These are phyloP conservation scores for Thermomucor indicae-seudaticae DNA, from an alignment of 371 early-diverging fungal species.

Conservation along the genomic window DNA sequence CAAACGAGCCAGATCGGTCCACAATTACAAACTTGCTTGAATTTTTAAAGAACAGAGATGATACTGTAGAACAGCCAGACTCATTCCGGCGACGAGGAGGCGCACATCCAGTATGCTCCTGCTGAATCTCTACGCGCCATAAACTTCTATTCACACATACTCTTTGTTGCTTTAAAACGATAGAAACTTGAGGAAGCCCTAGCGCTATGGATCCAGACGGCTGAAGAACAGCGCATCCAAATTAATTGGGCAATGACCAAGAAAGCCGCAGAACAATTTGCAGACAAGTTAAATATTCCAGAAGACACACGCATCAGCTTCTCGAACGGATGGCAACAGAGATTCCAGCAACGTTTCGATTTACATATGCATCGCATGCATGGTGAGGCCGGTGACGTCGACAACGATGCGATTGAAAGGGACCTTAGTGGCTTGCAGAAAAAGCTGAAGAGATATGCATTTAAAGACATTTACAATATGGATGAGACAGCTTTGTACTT, in stretches of 20 bases:
- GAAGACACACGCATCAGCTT: background rate
- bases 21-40: too few species aligned
- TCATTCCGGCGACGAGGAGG: too few species aligned
- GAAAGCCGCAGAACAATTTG: background rate
- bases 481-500: constrained; percentile 6
- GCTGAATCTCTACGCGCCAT: too few species aligned
- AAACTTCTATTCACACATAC: too few species aligned
- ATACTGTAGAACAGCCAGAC: too few species aligned
- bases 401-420: background rate
- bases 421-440: background rate
- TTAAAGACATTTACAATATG: constrained; percentile 2
- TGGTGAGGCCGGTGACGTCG: background rate
- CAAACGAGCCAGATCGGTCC: too few species aligned
- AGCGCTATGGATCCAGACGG: background rate
- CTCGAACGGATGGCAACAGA: background rate
- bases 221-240: background rate
- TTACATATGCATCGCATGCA: background rate
- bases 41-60: too few species aligned
- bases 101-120: too few species aligned
- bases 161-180: too few species aligned
- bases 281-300: background rate
- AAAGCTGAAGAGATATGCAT: background rate
- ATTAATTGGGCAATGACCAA: background rate
- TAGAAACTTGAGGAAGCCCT: background rate
- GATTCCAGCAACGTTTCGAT: background rate